A percentile compares a stretch with the other conserved stretches of the same genome.
Evolutionary conservation across 768 basidiomycete species (phyloP).

Genomic region (Clitopilus hobsonii): DNA sequence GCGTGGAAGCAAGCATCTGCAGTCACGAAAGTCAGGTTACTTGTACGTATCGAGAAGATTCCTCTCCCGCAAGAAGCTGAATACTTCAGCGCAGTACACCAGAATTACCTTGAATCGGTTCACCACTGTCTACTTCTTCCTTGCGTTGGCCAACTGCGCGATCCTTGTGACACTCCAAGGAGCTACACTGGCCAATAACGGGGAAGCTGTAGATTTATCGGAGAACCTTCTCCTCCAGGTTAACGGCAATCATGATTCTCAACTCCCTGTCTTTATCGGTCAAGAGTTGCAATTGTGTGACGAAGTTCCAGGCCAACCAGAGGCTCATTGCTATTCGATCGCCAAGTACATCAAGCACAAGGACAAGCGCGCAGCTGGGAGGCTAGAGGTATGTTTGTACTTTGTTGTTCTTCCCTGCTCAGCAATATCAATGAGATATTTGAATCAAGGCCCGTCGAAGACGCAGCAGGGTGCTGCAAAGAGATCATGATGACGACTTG

Average conservation of each 20-base stretch:
- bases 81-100: slow-evolving; percentile 27
- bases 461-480: too few relatives aligned
- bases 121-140: slow-evolving; percentile 43
- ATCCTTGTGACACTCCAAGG: slow-evolving; percentile 37
- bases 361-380: background rate
- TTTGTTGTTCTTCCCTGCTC: too few relatives aligned
- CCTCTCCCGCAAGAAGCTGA: background rate
- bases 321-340: slow-evolving; percentile 16
- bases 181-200: slow-evolving; percentile 31
- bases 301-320: slow-evolving; percentile 27
- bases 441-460: background rate
- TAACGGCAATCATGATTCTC: slow-evolving; percentile 13
- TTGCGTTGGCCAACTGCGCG: slow-evolving; percentile 37
- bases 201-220: slow-evolving; percentile 26
- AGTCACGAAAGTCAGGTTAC: background rate
- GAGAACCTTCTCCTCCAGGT: slow-evolving; percentile 22
- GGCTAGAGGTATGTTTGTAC: background rate
- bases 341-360: background rate
- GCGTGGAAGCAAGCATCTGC: background rate
- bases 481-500: background rate
- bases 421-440: too few relatives aligned
- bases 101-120: slow-evolving; percentile 45
- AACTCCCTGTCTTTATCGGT: slow-evolving; percentile 17
- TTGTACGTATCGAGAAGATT: background rate
- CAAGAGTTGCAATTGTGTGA: slow-evolving; percentile 31